Evolutionary conservation across 257 asterid species (phyloP).

Genomic region (Paulownia fortunei): DNA sequence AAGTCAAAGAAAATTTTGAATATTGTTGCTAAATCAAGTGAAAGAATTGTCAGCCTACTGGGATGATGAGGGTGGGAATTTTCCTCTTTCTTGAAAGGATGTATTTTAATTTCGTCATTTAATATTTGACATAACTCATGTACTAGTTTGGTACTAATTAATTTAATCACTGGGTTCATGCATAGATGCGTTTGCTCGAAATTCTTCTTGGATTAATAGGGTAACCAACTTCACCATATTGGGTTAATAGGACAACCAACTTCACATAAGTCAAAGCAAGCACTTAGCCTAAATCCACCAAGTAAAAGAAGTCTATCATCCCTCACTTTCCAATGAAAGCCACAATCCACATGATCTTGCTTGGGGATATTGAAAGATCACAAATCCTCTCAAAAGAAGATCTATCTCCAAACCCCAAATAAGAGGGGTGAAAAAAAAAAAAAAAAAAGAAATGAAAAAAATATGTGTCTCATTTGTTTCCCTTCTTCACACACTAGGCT

Average conservation of each 20-base stretch:
- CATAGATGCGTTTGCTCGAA: not conserved
- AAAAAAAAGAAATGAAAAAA: not conserved
- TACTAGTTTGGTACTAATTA: too few species aligned
- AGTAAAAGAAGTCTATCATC: constrained; percentile 27
- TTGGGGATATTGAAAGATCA: constrained; percentile 60
- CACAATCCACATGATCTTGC: constrained; percentile 64
- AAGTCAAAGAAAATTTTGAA: not conserved
- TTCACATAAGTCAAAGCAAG: constrained; percentile 36
- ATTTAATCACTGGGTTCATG: not conserved
- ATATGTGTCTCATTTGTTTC: constrained; percentile 7
- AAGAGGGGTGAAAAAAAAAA: not conserved
- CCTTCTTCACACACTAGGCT: too few species aligned
- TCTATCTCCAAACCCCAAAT: constrained; percentile 33
- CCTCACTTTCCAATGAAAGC: constrained; percentile 49
- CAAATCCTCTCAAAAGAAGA: constrained; percentile 50
- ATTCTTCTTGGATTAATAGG: not conserved
- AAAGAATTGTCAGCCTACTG: too few species aligned
- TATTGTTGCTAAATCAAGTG: not conserved
- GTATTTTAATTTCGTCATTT: too few species aligned
- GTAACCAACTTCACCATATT: constrained; percentile 9
- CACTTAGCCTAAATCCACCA: constrained; percentile 29
- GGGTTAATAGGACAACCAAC: constrained; percentile 31
- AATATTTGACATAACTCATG: too few species aligned
- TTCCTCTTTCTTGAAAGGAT: not conserved
- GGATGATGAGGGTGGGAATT: not conserved